A percentile compares a stretch with the other conserved stretches of the same genome.
Conservation (phyloP, 2,329 filamentous ascomycete species). For the Venturia oleaginea region DNA sequence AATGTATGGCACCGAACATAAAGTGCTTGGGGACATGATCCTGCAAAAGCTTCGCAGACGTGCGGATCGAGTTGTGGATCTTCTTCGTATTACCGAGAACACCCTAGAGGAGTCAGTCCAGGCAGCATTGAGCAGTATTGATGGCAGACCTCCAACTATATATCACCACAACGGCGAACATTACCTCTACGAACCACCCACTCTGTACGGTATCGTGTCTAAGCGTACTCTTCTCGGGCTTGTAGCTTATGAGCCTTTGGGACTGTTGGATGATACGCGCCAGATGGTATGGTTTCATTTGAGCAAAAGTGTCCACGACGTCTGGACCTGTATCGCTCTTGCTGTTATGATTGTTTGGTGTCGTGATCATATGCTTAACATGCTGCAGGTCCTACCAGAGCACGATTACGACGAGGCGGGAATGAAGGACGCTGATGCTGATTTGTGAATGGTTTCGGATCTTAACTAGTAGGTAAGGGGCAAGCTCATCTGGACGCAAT, state of each 20-base stretch:
- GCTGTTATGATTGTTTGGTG: slow-evolving; percentile 47
- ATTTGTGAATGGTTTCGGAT: neutral
- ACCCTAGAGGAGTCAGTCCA: neutral
- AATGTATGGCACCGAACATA: neutral
- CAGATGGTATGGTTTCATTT: slow-evolving; percentile 47
- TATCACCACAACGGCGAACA: slow-evolving; percentile 12
- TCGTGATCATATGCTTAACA: slow-evolving; percentile 39
- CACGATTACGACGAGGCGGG: neutral
- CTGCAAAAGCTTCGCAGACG: neutral
- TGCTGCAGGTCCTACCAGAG: slow-evolving; percentile 30
- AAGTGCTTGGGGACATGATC: neutral
- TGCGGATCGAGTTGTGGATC: neutral
- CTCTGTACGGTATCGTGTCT: slow-evolving; percentile 46
- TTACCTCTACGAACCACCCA: slow-evolving; percentile 31
- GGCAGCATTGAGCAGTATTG: neutral
- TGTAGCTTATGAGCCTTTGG: slow-evolving; percentile 40
- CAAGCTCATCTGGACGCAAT: no score
- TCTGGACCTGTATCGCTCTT: slow-evolving; percentile 51
- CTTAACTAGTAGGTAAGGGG: no score
- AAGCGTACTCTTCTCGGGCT: slow-evolving; percentile 44
- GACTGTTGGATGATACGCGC: slow-evolving; percentile 24
- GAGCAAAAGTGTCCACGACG: slow-evolving; percentile 43
- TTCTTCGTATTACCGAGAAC: neutral
- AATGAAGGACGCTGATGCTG: neutral
- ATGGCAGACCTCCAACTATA: neutral